These are phyloP conservation scores for Tolypocladium pustulatum DNA, from an alignment of 2,329 filamentous ascomycete genomes.

Conservation along the genomic window DNA sequence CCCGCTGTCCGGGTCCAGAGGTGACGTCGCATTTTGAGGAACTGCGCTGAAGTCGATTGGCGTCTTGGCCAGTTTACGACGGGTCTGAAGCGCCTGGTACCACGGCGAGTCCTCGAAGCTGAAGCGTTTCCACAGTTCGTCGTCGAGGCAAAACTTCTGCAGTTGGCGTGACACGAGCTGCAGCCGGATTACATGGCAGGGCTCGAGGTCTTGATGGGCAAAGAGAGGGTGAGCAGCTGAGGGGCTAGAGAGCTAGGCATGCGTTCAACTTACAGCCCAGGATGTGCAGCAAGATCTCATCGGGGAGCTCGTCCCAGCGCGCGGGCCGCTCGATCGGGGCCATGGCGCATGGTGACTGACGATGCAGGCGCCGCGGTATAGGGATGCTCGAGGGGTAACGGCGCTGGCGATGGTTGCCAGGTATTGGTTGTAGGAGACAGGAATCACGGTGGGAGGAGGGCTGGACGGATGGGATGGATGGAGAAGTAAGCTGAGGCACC, in stretches of 20 bases:
- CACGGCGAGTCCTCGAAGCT: slow-evolving; percentile 64
- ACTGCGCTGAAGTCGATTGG: slow-evolving; percentile 8
- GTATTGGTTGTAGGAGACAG: neutral
- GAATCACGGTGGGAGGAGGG: neutral
- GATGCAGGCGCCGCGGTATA: neutral
- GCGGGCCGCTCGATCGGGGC: slow-evolving; percentile 9
- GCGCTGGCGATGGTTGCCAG: neutral
- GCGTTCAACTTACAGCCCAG: slow-evolving; percentile 41
- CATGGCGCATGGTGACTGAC: slow-evolving; percentile 16
- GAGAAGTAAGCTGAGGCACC: neutral
- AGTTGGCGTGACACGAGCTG: slow-evolving; percentile 61
- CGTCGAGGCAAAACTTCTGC: slow-evolving; percentile 58
- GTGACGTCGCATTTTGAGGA: slow-evolving; percentile 9
- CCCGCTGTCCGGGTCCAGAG: neutral
- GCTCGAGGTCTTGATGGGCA: slow-evolving; percentile 21
- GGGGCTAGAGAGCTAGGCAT: neutral
- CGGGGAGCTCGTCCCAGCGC: slow-evolving; percentile 42
- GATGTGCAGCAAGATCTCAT: slow-evolving; percentile 55
- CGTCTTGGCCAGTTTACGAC: slow-evolving; percentile 20
- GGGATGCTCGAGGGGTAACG: neutral
- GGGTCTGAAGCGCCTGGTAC: slow-evolving; percentile 46
- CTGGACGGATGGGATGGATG: neutral
- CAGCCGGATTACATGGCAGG: slow-evolving; percentile 43
- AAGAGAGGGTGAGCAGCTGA: neutral
- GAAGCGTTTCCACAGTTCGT: slow-evolving; percentile 63